Percentiles rank a stretch among this genome's conserved stretches.
These are phyloP conservation scores for Daldinia grandis DNA, from an alignment of 495 filamentous ascomycete species.

Conservation along the genomic window DNA sequence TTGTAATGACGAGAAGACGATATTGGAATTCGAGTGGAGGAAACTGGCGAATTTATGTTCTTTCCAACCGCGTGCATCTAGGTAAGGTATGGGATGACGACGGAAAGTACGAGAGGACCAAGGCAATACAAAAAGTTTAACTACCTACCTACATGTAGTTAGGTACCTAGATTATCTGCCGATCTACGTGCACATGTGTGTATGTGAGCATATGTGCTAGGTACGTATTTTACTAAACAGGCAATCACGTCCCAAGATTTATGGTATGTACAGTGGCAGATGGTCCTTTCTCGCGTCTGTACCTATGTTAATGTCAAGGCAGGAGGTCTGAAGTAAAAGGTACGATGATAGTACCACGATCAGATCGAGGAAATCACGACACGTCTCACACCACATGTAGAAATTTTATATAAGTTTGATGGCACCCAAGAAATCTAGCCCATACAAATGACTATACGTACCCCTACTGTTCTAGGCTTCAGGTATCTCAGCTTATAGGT, in stretches of 20 bases:
- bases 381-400: slow-evolving; percentile 28
- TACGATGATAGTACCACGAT: slow-evolving; percentile 14
- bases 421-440: background rate
- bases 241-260: slow-evolving; percentile 20
- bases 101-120: background rate
- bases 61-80: background rate
- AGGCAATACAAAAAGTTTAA: slow-evolving; percentile 6
- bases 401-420: background rate
- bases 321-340: background rate
- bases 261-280: background rate
- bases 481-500: background rate
- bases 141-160: too few species aligned
- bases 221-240: background rate
- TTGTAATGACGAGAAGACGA: background rate
- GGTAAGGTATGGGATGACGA: background rate
- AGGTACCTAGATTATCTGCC: slow-evolving; percentile 1
- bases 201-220: too few species aligned
- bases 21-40: slow-evolving; percentile 10
- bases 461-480: background rate
- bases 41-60: slow-evolving; percentile 30
- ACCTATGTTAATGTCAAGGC: slow-evolving; percentile 1
- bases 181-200: background rate
- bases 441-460: background rate
- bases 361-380: slow-evolving; percentile 22
- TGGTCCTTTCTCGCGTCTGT: background rate